phyloP scores from a whole-genome alignment of 208 protist species.

The Acanthamoeba divionensis region DNA sequence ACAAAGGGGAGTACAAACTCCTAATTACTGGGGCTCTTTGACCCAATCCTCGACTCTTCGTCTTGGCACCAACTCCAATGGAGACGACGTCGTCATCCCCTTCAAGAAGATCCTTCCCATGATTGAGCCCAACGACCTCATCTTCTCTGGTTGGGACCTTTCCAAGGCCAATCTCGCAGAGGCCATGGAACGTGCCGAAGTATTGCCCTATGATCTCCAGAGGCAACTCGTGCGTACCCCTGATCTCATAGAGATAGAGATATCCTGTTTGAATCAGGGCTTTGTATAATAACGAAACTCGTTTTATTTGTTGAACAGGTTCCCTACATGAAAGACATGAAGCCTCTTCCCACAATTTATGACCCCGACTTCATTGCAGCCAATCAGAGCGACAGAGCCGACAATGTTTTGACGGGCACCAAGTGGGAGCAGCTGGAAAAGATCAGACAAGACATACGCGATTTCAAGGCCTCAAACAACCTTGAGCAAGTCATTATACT shows the following conservation, averaged over 20 bases:
- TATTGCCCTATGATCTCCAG: constrained; percentile 93
- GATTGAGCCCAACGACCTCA: constrained; percentile 95
- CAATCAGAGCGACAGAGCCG: constrained; percentile 95
- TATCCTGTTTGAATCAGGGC: no score
- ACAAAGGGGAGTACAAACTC: constrained; percentile 84
- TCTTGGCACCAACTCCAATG: constrained; percentile 87
- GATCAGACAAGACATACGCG: constrained; percentile 93
- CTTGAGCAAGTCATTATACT: constrained; percentile 96
- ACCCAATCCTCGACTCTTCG: constrained; percentile 94
- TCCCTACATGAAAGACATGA: constrained; percentile 87
- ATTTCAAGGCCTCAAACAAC: constrained; percentile 86
- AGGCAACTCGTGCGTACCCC: no score
- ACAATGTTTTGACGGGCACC: constrained; percentile 92
- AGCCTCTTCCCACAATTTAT: constrained; percentile 94
- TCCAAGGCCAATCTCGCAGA: constrained; percentile 89
- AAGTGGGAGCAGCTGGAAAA: constrained; percentile 92
- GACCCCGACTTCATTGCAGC: constrained; percentile 96
- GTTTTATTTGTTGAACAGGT: no score
- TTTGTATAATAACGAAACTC: no score
- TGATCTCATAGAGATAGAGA: no score
- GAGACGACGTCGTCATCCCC: constrained; percentile 90
- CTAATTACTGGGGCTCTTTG: constrained; percentile 97
- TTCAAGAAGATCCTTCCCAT: constrained; percentile 94
- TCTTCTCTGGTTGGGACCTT: constrained; percentile 98
- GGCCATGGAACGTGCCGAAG: constrained; percentile 92